phyloP scores from a whole-genome alignment of 2,329 filamentous ascomycete species.

The Albifimbria verrucaria region DNA sequence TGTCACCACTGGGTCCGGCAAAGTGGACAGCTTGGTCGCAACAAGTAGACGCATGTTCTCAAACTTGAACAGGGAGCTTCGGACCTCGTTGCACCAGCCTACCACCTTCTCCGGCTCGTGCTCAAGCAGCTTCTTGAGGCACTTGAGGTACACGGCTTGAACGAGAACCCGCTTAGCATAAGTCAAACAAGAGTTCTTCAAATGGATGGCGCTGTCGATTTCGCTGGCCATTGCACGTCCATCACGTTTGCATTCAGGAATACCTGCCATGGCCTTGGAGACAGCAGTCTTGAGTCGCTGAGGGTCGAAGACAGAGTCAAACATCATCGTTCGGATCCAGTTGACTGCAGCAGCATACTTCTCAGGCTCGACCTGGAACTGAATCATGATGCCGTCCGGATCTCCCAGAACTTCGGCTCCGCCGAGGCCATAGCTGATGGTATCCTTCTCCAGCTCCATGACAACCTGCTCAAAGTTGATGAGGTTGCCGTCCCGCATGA shows the following conservation, averaged over 20 bases:
- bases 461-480: slow-evolving; percentile 91
- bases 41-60: slow-evolving; percentile 84
- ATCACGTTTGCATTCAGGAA: slow-evolving; percentile 87
- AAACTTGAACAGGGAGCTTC: slow-evolving; percentile 73
- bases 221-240: slow-evolving; percentile 66
- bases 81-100: slow-evolving; percentile 72
- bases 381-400: slow-evolving; percentile 75
- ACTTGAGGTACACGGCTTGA: slow-evolving; percentile 81
- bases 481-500: slow-evolving; percentile 69
- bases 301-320: slow-evolving; percentile 83
- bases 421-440: slow-evolving; percentile 76
- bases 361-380: slow-evolving; percentile 81
- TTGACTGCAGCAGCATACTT: slow-evolving; percentile 80
- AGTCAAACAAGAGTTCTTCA: slow-evolving; percentile 70
- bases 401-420: slow-evolving; percentile 69
- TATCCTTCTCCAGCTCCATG: slow-evolving; percentile 85
- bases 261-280: slow-evolving; percentile 82
- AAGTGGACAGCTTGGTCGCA: slow-evolving; percentile 72
- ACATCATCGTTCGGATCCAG: slow-evolving; percentile 84
- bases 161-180: slow-evolving; percentile 81
- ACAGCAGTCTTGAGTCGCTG: slow-evolving; percentile 60
- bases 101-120: slow-evolving; percentile 74
- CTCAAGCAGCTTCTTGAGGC: slow-evolving; percentile 76
- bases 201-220: slow-evolving; percentile 75
- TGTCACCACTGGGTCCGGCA: slow-evolving; percentile 70